phyloP scores from a whole-genome alignment of 768 basidiomycete genomes.

The Amanita inopinata region DNA sequence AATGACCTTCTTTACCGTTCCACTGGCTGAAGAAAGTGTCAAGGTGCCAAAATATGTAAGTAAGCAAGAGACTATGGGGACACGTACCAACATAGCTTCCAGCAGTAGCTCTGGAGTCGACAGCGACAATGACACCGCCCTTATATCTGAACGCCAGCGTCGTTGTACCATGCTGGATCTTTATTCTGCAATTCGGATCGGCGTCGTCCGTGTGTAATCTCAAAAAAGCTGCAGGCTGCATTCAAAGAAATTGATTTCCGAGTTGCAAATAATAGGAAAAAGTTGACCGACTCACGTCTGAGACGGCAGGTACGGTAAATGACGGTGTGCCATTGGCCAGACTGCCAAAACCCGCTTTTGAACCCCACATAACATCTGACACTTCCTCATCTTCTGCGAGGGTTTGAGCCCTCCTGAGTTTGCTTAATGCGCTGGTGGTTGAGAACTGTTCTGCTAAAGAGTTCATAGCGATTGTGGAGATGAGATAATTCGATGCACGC shows the following conservation, averaged over 20 bases:
- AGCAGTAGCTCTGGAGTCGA: constrained; percentile 96
- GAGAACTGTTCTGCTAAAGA: constrained; percentile 57
- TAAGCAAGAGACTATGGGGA: neutral
- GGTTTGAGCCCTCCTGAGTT: constrained; percentile 38
- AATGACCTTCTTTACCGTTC: constrained; percentile 98
- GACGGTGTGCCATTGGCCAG: constrained; percentile 60
- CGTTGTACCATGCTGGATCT: constrained; percentile 98
- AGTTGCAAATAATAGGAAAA: neutral
- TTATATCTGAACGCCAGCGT: constrained; percentile 95
- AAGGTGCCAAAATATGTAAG: constrained; percentile 6
- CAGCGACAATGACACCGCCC: constrained; percentile 97
- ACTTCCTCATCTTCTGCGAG: constrained; percentile 52
- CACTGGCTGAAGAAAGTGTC: constrained; percentile 54
- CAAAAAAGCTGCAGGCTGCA: constrained; percentile 82
- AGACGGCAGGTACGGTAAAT: constrained; percentile 62
- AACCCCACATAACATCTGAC: constrained; percentile 73
- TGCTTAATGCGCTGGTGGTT: constrained; percentile 38
- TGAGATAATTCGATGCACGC: constrained; percentile 15
- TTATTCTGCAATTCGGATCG: constrained; percentile 90
- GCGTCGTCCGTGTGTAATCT: constrained; percentile 94
- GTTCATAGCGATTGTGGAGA: constrained; percentile 47
- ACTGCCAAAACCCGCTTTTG: constrained; percentile 72
- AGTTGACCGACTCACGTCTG: constrained; percentile 50
- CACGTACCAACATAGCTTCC: constrained; percentile 90
- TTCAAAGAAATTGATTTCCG: constrained; percentile 9